phyloP scores from a whole-genome alignment of 805 yeast genomes.

The Hemisphaericaspora nanyangensis region DNA sequence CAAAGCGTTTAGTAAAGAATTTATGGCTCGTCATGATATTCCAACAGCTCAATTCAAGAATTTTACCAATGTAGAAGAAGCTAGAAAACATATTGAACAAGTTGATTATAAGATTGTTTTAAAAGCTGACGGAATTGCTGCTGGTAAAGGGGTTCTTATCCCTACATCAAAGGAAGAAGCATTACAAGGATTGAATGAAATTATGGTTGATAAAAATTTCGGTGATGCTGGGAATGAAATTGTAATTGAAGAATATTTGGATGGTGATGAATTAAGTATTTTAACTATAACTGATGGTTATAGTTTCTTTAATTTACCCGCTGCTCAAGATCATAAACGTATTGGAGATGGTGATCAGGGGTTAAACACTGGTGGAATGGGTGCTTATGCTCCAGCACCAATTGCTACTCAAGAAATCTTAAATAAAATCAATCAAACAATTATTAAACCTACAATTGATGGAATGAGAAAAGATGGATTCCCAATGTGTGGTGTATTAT shows the following conservation, averaged over 20 bases:
- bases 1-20: conserved; percentile 87
- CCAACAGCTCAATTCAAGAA: conserved; percentile 92
- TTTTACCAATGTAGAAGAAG: conserved; percentile 73
- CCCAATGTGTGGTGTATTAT: conserved; percentile 94
- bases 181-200: conserved; percentile 70
- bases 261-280: conserved; percentile 95
- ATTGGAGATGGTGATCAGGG: conserved; percentile 92
- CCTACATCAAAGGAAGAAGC: conserved; percentile 87
- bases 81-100: conserved; percentile 62
- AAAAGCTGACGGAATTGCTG: conserved; percentile 97
- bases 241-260: conserved; percentile 92
- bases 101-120: conserved; percentile 78
- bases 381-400: conserved; percentile 98
- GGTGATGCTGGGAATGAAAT: conserved; percentile 92
- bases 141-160: conserved; percentile 96
- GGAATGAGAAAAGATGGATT: conserved; percentile 95
- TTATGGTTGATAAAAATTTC: conserved; percentile 86
- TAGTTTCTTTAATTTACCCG: conserved; percentile 83
- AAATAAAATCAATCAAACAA: conserved; percentile 62
- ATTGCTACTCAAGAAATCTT: conserved; percentile 77
- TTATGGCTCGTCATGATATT: conserved; percentile 86
- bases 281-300: conserved; percentile 93
- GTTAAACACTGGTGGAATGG: conserved; percentile 99
- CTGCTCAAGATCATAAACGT: conserved; percentile 98
- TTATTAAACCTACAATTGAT: conserved; percentile 86